Evolutionary conservation across 495 filamentous ascomycete genomes (phyloP).

Genomic region (Penicillium herquei): DNA sequence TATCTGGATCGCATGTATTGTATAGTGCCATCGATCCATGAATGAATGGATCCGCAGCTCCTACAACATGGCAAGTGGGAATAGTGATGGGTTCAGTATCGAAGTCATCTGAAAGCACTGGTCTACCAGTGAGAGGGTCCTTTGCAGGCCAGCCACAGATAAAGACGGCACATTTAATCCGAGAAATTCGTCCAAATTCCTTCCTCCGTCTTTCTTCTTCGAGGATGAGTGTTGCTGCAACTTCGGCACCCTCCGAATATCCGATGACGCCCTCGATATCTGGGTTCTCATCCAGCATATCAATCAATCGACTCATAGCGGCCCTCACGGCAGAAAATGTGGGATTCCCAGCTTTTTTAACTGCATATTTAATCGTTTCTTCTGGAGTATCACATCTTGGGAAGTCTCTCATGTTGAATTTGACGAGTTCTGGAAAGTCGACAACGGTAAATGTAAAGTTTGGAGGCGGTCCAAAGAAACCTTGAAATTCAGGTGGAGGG

Average conservation of each 20-base stretch:
- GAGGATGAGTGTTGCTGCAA: slow-evolving; percentile 53
- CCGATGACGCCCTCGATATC: slow-evolving; percentile 47
- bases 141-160: slow-evolving; percentile 55
- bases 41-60: slow-evolving; percentile 55
- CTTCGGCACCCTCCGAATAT: slow-evolving; percentile 60
- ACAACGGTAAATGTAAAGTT: slow-evolving; percentile 21
- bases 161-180: slow-evolving; percentile 57
- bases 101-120: slow-evolving; percentile 46
- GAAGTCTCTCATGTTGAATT: slow-evolving; percentile 20
- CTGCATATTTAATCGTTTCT: slow-evolving; percentile 13
- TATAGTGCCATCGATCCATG: slow-evolving; percentile 52
- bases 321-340: slow-evolving; percentile 7
- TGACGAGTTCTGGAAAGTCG: slow-evolving; percentile 5
- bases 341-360: slow-evolving; percentile 9
- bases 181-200: slow-evolving; percentile 33
- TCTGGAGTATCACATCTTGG: slow-evolving; percentile 24
- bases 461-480: slow-evolving; percentile 32
- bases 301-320: slow-evolving; percentile 18
- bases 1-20: slow-evolving; percentile 50
- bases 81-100: slow-evolving; percentile 45
- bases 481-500: slow-evolving; percentile 12
- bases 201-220: slow-evolving; percentile 43
- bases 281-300: slow-evolving; percentile 31
- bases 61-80: slow-evolving; percentile 58
- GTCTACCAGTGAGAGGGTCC: slow-evolving; percentile 39